Evolutionary conservation across 805 yeast species (phyloP), one percentile per base, ranked within the genome.

Genomic region (Ogataea ramenticola): DNA sequence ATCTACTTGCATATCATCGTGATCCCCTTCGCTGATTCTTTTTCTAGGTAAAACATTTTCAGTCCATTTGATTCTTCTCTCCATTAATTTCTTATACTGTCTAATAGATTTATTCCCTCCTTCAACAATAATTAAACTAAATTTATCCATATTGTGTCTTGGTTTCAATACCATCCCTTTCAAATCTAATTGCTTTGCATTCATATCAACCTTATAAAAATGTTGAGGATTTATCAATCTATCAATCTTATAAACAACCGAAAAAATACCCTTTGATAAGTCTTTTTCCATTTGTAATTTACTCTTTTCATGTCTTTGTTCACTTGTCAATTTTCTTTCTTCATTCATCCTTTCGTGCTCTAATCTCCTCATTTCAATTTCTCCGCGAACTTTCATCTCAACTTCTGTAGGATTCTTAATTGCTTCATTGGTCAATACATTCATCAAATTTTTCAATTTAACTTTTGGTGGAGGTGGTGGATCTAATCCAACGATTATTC

Each of bases 391-490:
- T 41, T 71, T 62, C 60, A 71, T 68, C 56, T 91, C 99, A 51
- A 89, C 82, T 3, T 78, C 78, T 0, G 98, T 91, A 1, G 99
- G 98, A 57, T 93, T 96, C 46, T 75, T 71, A 40, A 90, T 83
- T 7, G 93, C 87, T 46, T 86, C 95, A 52, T 86, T 79, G 2
- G 97, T 86, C 40, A 85, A 67, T 0, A 88, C 96, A 53, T 75
- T 83, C 89, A 88, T 86, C 61, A 93, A 71, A 58, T 91, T 93
- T 36, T 83, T 77, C 37, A 88, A 67, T 54, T 84, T 86, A 22
- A 93, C 84, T 61, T 91, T 93, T 3, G 96, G 95, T 6, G 83
- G 83, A 0, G 96, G 96, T 5, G 95, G 83, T 0, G 95, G 84
- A 39, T 83, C 86, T 17, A 90, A 64, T 0, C 99, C 99, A 5